Evolutionary conservation across 768 basidiomycete genomes (phyloP).

Genomic region (Galerina marginata): DNA sequence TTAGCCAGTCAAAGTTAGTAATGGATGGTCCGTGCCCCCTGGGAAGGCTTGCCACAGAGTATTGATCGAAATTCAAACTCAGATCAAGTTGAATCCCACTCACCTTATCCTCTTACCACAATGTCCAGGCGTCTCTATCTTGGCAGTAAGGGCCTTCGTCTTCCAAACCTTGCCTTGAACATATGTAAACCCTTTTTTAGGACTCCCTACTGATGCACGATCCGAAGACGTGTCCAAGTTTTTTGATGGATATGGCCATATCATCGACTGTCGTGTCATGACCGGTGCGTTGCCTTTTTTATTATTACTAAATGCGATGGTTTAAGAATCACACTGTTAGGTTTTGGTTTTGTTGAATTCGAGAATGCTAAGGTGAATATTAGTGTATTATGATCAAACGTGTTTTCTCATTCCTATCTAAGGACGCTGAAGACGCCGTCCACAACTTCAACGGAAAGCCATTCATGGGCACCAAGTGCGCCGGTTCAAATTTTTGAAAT

Average conservation of each 20-base stretch:
- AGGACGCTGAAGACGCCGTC: slow-evolving; percentile 97
- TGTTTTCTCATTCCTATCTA: slow-evolving; percentile 19
- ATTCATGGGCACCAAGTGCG: slow-evolving; percentile 88
- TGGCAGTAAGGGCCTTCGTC: slow-evolving; percentile 60
- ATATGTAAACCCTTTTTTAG: slow-evolving; percentile 39
- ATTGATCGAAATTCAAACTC: slow-evolving; percentile 48
- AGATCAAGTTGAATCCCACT: slow-evolving; percentile 37
- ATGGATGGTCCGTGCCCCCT: slow-evolving; percentile 49
- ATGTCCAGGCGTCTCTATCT: slow-evolving; percentile 90
- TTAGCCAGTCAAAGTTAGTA: neutral
- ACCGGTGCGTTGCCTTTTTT: slow-evolving; percentile 61
- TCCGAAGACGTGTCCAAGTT: slow-evolving; percentile 86
- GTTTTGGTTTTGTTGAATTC: slow-evolving; percentile 97
- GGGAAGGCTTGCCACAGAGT: slow-evolving; percentile 32
- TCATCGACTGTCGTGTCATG: slow-evolving; percentile 93
- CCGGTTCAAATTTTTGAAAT: neutral
- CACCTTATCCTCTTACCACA: slow-evolving; percentile 44
- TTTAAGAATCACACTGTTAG: slow-evolving; percentile 41
- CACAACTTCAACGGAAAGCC: slow-evolving; percentile 84
- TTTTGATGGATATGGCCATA: slow-evolving; percentile 89
- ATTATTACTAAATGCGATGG: neutral
- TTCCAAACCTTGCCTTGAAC: neutral
- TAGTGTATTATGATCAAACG: neutral
- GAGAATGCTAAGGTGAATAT: slow-evolving; percentile 74
- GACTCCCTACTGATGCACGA: slow-evolving; percentile 83